Conservation (phyloP, 2,329 filamentous ascomycete species). For the Colletotrichum viniferum region DNA sequence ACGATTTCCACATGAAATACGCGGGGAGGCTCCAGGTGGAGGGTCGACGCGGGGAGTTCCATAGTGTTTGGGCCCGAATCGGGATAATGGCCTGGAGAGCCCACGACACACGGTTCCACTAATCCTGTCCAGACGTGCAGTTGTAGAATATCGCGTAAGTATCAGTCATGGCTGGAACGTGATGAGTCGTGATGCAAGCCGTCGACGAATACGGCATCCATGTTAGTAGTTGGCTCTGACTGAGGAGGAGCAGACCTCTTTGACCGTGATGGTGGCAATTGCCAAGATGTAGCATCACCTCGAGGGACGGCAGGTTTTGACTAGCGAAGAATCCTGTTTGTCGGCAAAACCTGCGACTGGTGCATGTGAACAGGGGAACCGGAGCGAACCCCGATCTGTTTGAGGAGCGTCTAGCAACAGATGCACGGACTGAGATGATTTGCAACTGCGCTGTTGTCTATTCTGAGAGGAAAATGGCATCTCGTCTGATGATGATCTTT, state of each 20-base stretch:
- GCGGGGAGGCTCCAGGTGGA: background rate
- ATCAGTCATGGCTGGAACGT: background rate
- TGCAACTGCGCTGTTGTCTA: background rate
- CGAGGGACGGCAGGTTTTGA: background rate
- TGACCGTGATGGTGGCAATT: background rate
- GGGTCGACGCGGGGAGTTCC: background rate
- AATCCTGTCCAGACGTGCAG: background rate
- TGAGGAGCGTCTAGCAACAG: background rate
- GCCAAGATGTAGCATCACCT: constrained; percentile 9
- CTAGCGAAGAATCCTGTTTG: background rate
- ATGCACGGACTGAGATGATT: background rate
- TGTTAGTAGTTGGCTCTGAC: background rate
- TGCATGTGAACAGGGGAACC: background rate
- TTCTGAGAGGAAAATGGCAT: background rate
- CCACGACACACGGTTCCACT: background rate
- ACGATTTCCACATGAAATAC: background rate
- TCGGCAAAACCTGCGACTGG: background rate
- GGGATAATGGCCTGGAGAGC: background rate
- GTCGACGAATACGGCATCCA: background rate
- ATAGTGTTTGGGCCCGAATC: background rate
- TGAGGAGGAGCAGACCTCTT: background rate
- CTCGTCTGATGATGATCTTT: background rate
- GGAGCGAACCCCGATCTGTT: background rate
- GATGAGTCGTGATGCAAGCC: background rate
- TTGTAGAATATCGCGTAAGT: background rate